Evolutionary conservation across 495 filamentous ascomycete species (phyloP), one percentile per base, ranked within the genome.

Genomic region (Penicillium salamii): DNA sequence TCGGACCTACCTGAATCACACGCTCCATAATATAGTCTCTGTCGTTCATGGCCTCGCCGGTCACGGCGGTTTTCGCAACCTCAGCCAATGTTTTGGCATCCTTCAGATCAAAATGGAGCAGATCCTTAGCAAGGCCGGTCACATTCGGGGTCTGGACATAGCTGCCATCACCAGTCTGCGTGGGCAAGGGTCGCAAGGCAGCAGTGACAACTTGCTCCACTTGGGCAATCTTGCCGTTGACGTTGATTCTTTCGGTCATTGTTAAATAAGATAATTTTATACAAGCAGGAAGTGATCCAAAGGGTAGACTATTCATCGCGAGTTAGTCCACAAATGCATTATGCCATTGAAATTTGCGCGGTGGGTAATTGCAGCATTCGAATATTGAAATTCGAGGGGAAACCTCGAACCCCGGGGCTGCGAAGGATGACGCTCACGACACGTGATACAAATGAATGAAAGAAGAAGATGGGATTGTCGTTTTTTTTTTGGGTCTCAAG

Each of bases 1-100:
- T 34, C 19, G 1, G 32, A 60, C 61, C 28, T 38, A 76, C 67
- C 61, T 77, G 64, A 42, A 83, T 74, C 33, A 82, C 54, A 20
- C 69, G 64, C 53, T 84, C 80, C 78, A 81, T 82, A 9, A 78
- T 63, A 53, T 82, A 84, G 3, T 71, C 63, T 67, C 90, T 91
- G 68, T 97, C 91, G 53, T 97, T 85, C 15, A 95, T 81, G 4
- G 90, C 89, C 40, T 93, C 85, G 9, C 88, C 86, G 17, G 85
- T 86, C 67, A 91, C 89, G 50, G 79, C 78, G 59, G 86, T 86
- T 52, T 76, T 78, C n/a, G 65, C 52, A 18, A 77, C 52, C 12
- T 81, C 72, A n/a, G 71, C 57, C 36, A 81, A 49, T 9, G 72
- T 72, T 42, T 70, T 69, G 38, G 75, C 49, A 53, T 79, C 71